Evolutionary conservation across 2,329 filamentous ascomycete genomes (phyloP).

Genomic region (Verticillium nonalfalfae): DNA sequence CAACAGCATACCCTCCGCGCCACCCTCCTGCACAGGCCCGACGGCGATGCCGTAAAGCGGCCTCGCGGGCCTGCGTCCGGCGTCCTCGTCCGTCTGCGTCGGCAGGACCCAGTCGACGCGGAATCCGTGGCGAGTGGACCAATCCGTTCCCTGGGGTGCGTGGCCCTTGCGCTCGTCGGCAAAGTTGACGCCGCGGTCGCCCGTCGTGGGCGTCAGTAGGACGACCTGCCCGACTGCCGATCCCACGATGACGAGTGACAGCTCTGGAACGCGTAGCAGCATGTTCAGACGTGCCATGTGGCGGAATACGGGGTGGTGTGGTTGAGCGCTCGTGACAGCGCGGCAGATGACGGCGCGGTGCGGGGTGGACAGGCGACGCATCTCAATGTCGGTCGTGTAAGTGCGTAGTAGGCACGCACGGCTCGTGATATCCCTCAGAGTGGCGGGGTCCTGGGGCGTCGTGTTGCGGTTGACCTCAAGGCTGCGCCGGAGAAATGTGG

Average conservation of each 20-base stretch:
- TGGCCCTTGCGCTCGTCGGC: background rate
- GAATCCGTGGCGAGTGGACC: constrained; percentile 34
- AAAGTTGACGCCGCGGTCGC: constrained; percentile 11
- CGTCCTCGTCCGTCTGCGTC: constrained; percentile 36
- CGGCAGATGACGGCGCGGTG: constrained; percentile 20
- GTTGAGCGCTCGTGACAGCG: constrained; percentile 20
- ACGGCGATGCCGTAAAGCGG: constrained; percentile 63
- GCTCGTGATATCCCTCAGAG: constrained; percentile 8
- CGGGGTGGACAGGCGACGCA: constrained; percentile 22
- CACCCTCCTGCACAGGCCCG: constrained; percentile 51
- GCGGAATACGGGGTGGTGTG: constrained; percentile 10
- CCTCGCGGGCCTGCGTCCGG: constrained; percentile 33
- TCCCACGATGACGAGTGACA: constrained; percentile 63
- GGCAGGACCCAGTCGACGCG: constrained; percentile 49
- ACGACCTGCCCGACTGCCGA: constrained; percentile 61
- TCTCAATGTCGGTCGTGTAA: constrained; percentile 41
- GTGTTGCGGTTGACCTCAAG: constrained; percentile 2
- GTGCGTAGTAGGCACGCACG: constrained; percentile 37
- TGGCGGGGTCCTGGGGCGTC: constrained; percentile 2
- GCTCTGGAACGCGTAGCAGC: constrained; percentile 57
- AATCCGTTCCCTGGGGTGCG: constrained; percentile 8
- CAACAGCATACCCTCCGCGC: constrained; percentile 16
- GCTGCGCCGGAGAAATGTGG: constrained; percentile 5
- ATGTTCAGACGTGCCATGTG: constrained; percentile 43
- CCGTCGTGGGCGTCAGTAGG: constrained; percentile 49